Percentiles rank a stretch among this genome's conserved stretches.
These are phyloP conservation scores for Grosmannia huntii DNA, from an alignment of 2,329 filamentous ascomycete genomes.

Conservation along the genomic window DNA sequence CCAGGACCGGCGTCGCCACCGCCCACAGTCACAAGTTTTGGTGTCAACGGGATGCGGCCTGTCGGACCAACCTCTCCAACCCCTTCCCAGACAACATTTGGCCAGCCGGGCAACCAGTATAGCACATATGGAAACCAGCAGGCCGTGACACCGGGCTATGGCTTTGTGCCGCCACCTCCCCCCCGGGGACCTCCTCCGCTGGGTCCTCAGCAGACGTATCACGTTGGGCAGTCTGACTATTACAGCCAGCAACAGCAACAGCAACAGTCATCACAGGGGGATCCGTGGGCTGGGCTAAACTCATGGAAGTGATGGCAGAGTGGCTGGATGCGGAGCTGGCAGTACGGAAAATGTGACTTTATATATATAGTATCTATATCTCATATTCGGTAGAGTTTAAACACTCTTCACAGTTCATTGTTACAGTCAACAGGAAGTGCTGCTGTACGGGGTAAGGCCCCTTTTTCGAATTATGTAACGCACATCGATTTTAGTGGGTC, in stretches of 20 bases:
- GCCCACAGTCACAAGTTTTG: slow-evolving; percentile 25
- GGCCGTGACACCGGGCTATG: slow-evolving; percentile 34
- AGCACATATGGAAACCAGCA: slow-evolving; percentile 34
- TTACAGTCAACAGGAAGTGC: too few species aligned
- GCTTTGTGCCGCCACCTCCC: slow-evolving; percentile 51
- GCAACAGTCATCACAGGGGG: slow-evolving; percentile 24
- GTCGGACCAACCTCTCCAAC: slow-evolving; percentile 41
- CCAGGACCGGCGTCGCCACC: slow-evolving; percentile 37
- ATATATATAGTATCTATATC: background rate
- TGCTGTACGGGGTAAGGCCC: background rate
- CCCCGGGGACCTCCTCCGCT: slow-evolving; percentile 50
- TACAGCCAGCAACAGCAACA: slow-evolving; percentile 20
- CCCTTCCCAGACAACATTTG: slow-evolving; percentile 44
- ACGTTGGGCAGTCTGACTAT: slow-evolving; percentile 27
- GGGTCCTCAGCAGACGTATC: slow-evolving; percentile 49
- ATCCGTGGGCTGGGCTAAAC: slow-evolving; percentile 40
- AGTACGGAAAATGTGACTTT: background rate
- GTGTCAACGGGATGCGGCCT: slow-evolving; percentile 18
- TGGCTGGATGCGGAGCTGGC: background rate
- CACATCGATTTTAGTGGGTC: background rate
- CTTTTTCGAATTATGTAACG: background rate
- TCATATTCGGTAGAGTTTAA: background rate
- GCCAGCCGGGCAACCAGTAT: slow-evolving; percentile 33
- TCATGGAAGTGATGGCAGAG: slow-evolving; percentile 30
- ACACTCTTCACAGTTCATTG: background rate